Evolutionary conservation across 2,329 filamentous ascomycete species (phyloP), one percentile per base, ranked within the genome.

Genomic region (Zymoseptoria passerinii): DNA sequence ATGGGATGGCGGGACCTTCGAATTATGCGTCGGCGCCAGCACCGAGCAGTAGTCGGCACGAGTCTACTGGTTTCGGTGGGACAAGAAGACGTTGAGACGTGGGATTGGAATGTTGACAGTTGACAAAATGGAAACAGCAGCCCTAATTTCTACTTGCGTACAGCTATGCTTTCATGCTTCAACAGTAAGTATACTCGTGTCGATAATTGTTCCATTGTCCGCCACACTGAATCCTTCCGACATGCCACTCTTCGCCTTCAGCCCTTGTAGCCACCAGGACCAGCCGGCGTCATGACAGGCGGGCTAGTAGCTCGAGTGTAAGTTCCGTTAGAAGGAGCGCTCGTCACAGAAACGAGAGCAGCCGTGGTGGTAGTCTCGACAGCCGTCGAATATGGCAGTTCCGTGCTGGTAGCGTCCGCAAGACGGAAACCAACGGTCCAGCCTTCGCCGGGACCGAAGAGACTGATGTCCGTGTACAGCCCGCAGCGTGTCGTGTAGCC

Each of bases 51-150:
- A 67, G 67, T 51, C 63, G 70, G 19, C 62, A 72, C 49, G 70
- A 72, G 61, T 68, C 63, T 29, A 72, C 70, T 9, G 71, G 71
- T 0, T 73, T 73, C 58, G 71, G 71, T 18, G 67, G 69, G 4
- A 72, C 71, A 40, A 66, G 67, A 28, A 61, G 70, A 52, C 61
- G 69, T 61, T 70, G 54, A 54, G 13, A 44, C n/a, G 10, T 44
- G 35, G 7, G 35, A 29, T 10, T 29, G 8, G 28, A 29, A 29
- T 8, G 6, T 16, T 44, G 35, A 6, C 13, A 16, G 6, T 44
- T n/a, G 3, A 16, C 13, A n/a, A 16, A 44, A 16, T 16, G 1
- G n/a, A 44, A n/a, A 44, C 35, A 44, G 35, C 2, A 44, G 16
- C 13, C 16, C 35, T 44, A 44, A 44, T 44, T 13, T 44, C 35